Percentiles rank a stretch among this genome's conserved stretches.
Conservation (phyloP, 805 yeast species). For the Candida alai region DNA sequence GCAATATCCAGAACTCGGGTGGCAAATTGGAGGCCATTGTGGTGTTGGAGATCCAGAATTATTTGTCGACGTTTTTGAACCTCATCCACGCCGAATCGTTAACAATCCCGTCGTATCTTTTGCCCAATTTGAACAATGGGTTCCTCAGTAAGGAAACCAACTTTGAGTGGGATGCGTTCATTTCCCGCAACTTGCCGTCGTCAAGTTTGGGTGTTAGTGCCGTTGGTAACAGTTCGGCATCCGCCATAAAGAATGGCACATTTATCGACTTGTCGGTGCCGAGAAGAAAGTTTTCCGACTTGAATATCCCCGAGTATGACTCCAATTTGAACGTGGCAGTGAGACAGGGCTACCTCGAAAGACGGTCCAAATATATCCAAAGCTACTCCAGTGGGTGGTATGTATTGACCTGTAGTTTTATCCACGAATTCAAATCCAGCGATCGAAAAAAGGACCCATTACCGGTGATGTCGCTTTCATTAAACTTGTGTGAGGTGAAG, state of each 20-base stretch:
- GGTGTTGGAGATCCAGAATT: conserved; percentile 79
- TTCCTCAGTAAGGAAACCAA: conserved; percentile 73
- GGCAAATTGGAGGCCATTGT: conserved; percentile 84
- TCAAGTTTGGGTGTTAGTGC: conserved; percentile 22
- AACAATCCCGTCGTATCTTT: conserved; percentile 59
- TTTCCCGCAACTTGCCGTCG: conserved; percentile 56
- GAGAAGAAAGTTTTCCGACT: conserved; percentile 40
- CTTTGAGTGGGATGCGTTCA: conserved; percentile 86
- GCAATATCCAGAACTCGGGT: conserved; percentile 83
- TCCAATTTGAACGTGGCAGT: conserved; percentile 63
- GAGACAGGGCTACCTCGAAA: conserved; percentile 77
- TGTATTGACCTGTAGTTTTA: conserved; percentile 80
- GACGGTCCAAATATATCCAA: conserved; percentile 87
- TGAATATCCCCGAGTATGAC: conserved; percentile 62
- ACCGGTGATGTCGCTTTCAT: conserved; percentile 79
- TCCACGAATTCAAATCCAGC: conserved; percentile 84
- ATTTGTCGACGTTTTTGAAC: conserved; percentile 68
- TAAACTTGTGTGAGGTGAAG: conserved; percentile 75
- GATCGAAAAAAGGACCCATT: conserved; percentile 78
- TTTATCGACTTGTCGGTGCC: conserved; percentile 40
- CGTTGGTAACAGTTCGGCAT: conserved; percentile 20
- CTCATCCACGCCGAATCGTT: conserved; percentile 71
- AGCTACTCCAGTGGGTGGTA: conserved; percentile 90
- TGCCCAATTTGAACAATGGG: conserved; percentile 51
- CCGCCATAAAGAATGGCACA: conserved; percentile 29